These are phyloP conservation scores for Torulaspora pretoriensis DNA, from an alignment of 1,139 yeast genomes.

Conservation along the genomic window DNA sequence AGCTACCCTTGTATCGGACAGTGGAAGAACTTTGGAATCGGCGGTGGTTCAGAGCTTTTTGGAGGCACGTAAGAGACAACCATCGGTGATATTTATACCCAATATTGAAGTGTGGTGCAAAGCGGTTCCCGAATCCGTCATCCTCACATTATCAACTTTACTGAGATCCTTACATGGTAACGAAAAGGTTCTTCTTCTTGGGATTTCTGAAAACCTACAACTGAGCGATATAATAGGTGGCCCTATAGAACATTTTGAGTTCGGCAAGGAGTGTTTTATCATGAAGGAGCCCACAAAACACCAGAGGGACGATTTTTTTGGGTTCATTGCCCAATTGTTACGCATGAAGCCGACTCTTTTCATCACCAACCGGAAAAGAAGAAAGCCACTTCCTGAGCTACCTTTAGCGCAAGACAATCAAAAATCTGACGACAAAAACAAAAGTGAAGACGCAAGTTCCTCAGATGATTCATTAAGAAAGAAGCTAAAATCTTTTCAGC, in stretches of 20 bases:
- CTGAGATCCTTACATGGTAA: slow-evolving; percentile 64
- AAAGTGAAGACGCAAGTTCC: slow-evolving; percentile 24
- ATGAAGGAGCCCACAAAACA: slow-evolving; percentile 44
- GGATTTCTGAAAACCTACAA: slow-evolving; percentile 54
- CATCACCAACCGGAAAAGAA: slow-evolving; percentile 40
- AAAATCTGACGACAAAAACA: slow-evolving; percentile 19
- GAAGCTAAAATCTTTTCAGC: slow-evolving; percentile 51
- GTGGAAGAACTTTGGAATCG: slow-evolving; percentile 80
- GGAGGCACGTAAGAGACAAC: slow-evolving; percentile 88
- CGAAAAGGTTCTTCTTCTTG: slow-evolving; percentile 75
- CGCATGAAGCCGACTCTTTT: slow-evolving; percentile 59
- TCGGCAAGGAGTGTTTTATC: slow-evolving; percentile 43
- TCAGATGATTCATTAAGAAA: slow-evolving; percentile 27
- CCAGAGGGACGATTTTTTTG: slow-evolving; percentile 54
- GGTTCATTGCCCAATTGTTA: slow-evolving; percentile 52
- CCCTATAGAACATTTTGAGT: slow-evolving; percentile 31
- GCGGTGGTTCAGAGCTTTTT: slow-evolving; percentile 77
- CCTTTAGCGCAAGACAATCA: slow-evolving; percentile 40
- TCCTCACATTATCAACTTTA: slow-evolving; percentile 66
- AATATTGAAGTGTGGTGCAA: slow-evolving; percentile 74
- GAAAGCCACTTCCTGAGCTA: slow-evolving; percentile 40
- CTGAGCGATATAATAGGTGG: slow-evolving; percentile 18
- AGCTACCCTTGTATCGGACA: slow-evolving; percentile 72
- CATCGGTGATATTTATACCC: slow-evolving; percentile 81
- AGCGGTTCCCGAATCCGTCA: slow-evolving; percentile 64